Evolutionary conservation across 116 monocot species (phyloP).

Genomic region (Zostera marina): DNA sequence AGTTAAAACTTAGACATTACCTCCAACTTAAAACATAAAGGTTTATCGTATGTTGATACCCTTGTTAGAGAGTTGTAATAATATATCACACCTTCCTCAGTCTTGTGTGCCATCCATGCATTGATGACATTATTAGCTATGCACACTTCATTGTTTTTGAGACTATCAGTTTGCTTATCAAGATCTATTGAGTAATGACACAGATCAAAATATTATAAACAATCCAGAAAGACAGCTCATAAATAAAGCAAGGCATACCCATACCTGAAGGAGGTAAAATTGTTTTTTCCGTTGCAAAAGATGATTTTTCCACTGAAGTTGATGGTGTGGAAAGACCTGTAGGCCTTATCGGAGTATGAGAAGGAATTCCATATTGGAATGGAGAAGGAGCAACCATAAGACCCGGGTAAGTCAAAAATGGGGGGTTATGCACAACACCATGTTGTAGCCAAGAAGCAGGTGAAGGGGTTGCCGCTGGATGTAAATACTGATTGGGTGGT

Average conservation of each 20-base stretch:
- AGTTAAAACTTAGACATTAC: slow-evolving; percentile 23
- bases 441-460: slow-evolving; percentile 51
- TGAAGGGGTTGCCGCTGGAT: slow-evolving; percentile 13
- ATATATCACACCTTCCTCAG: slow-evolving; percentile 65
- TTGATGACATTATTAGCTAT: slow-evolving; percentile 17
- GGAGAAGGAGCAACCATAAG: slow-evolving; percentile 24
- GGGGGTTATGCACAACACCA: slow-evolving; percentile 30
- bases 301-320: slow-evolving; percentile 5
- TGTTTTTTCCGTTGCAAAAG: slow-evolving; percentile 3
- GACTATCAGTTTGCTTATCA: slow-evolving; percentile 27
- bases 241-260: slow-evolving; percentile 11
- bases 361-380: slow-evolving; percentile 16
- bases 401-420: slow-evolving; percentile 40
- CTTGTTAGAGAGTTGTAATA: slow-evolving; percentile 90
- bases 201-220: slow-evolving; percentile 6
- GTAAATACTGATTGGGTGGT: slow-evolving; percentile 23
- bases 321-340: slow-evolving; percentile 26
- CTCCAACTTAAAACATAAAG: slow-evolving; percentile 64
- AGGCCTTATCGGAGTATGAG: slow-evolving; percentile 20
- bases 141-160: slow-evolving; percentile 8
- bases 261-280: slow-evolving; percentile 19
- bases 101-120: slow-evolving; percentile 84
- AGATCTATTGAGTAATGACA: slow-evolving; percentile 17
- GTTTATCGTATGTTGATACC: slow-evolving; percentile 87
- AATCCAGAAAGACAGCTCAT: not conserved